Percentiles rank a stretch among this genome's conserved stretches.
phyloP scores from a whole-genome alignment of 495 filamentous ascomycete species.

The Penicillium argentinense region DNA sequence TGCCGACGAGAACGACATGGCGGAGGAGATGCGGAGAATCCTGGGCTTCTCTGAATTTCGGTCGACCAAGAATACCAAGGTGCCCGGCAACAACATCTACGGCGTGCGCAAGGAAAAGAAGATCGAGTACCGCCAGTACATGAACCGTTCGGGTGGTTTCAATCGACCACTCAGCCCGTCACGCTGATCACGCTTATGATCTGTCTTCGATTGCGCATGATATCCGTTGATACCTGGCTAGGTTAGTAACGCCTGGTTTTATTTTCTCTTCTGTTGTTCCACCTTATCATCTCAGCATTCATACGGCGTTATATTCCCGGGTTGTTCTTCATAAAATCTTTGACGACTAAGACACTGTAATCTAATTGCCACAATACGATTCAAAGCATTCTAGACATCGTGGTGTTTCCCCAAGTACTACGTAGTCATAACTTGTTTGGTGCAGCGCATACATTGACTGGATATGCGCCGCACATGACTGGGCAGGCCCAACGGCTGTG shows the following conservation, averaged over 20 bases:
- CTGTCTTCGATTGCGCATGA: not conserved
- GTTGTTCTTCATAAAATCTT: conserved; percentile 11
- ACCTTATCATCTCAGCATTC: conserved; percentile 15
- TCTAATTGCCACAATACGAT: conserved; percentile 7
- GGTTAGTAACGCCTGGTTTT: no score
- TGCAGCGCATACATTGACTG: conserved; percentile 3
- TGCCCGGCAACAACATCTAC: conserved; percentile 84
- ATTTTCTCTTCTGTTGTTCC: conserved; percentile 2
- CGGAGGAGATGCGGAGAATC: conserved; percentile 73
- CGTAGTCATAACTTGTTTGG: not conserved
- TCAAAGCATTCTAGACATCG: conserved; percentile 6
- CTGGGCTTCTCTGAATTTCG: conserved; percentile 89
- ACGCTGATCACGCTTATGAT: conserved; percentile 23
- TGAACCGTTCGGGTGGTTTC: conserved; percentile 97
- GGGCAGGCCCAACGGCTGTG: no score
- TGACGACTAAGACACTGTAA: conserved; percentile 9
- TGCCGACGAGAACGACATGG: conserved; percentile 64
- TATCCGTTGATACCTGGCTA: no score
- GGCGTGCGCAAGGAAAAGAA: conserved; percentile 91
- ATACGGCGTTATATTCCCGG: conserved; percentile 21
- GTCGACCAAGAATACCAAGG: conserved; percentile 86
- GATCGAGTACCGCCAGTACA: conserved; percentile 95
- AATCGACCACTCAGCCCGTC: conserved; percentile 82
- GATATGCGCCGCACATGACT: no score
- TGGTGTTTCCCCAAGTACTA: no score